These are phyloP conservation scores for Paramecium biaurelia DNA, from an alignment of 73 alveolate species.

Conservation along the genomic window DNA sequence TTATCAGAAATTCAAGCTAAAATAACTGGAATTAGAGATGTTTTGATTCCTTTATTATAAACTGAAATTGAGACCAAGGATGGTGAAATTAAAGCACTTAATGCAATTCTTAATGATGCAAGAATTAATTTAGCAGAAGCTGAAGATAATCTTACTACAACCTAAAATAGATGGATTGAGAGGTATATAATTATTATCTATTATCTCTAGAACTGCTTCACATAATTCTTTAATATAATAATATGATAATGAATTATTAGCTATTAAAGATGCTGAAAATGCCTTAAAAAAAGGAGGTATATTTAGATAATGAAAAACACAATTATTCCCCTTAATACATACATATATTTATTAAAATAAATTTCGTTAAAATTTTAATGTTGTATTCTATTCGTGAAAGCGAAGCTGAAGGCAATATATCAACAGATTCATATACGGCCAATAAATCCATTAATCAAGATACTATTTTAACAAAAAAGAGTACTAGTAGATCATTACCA, in stretches of 20 bases:
- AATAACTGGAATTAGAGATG: neutral
- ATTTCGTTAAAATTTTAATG: conserved; percentile 34
- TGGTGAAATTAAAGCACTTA: conserved; percentile 36
- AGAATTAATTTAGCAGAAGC: neutral
- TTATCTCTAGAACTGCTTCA: neutral
- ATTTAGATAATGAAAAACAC: conserved; percentile 15
- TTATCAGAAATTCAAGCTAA: conserved; percentile 1
- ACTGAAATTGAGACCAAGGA: neutral
- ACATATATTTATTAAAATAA: neutral
- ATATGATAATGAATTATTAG: conserved; percentile 28
- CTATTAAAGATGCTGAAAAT: conserved; percentile 46
- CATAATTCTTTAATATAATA: neutral
- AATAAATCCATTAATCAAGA: neutral
- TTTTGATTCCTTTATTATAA: neutral
- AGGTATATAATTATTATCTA: neutral
- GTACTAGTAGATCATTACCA: neutral
- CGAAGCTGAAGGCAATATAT: conserved; percentile 1
- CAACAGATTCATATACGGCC: conserved; percentile 1
- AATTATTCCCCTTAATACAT: neutral
- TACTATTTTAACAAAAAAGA: neutral
- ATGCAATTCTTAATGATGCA: conserved; percentile 16
- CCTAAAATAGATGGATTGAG: conserved; percentile 25
- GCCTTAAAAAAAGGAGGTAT: conserved; percentile 50
- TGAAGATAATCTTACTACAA: neutral
- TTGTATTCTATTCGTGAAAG: neutral